Evolutionary conservation across 129 eudicot species (phyloP).

Genomic region (Lactuca sativa): DNA sequence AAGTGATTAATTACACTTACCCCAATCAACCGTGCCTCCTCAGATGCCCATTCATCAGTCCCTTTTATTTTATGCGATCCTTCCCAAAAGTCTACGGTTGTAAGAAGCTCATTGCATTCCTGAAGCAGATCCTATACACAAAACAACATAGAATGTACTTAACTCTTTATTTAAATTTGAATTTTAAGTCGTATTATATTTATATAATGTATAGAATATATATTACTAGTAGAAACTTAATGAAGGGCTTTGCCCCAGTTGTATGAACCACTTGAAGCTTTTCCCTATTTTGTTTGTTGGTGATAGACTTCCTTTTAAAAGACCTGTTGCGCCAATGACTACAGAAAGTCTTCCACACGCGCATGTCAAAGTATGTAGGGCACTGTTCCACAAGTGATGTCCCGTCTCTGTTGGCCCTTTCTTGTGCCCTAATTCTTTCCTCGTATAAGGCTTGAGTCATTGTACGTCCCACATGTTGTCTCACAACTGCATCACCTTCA

Average conservation of each 20-base stretch:
- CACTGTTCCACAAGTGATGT: slow-evolving; percentile 13
- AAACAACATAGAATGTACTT: not conserved
- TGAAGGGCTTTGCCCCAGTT: slow-evolving; percentile 18
- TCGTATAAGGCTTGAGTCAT: slow-evolving; percentile 22
- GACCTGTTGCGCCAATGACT: slow-evolving; percentile 12
- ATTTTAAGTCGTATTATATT: not conserved
- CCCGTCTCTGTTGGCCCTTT: slow-evolving; percentile 1
- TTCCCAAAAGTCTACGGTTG: slow-evolving; percentile 11
- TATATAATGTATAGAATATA: not conserved
- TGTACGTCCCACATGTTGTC: slow-evolving; percentile 21
- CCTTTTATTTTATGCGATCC: slow-evolving; percentile 8
- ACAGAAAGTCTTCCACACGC: slow-evolving; percentile 22
- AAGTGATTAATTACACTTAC: not conserved
- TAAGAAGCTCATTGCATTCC: not conserved
- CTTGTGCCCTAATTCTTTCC: slow-evolving; percentile 8
- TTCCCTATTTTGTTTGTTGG: not conserved
- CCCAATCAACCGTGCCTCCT: slow-evolving; percentile 11
- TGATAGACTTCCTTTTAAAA: slow-evolving; percentile 12
- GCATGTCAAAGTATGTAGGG: slow-evolving; percentile 5
- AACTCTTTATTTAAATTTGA: not conserved
- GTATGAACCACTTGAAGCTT: slow-evolving; percentile 24
- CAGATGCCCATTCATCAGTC: slow-evolving; percentile 21
- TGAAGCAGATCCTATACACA: slow-evolving; percentile 9
- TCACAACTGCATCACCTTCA: slow-evolving; percentile 19
- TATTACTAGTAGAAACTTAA: slow-evolving; percentile 6